phyloP scores from a whole-genome alignment of 78 protist genomes.

The Pigoraptor vietnamica region DNA sequence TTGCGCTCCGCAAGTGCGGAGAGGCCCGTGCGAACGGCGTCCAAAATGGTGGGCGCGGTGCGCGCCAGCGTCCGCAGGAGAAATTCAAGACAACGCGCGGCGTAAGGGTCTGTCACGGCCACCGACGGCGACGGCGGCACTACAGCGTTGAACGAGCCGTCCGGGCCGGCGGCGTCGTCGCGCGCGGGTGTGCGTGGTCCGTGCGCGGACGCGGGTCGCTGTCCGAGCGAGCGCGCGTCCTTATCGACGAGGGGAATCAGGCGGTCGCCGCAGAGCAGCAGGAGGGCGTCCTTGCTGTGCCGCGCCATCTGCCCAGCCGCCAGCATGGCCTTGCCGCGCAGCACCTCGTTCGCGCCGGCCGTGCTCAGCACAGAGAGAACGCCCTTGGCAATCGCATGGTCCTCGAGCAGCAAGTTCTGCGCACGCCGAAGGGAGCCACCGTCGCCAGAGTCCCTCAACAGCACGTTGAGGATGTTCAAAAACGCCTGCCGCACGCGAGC shows the following conservation, averaged over 20 bases:
- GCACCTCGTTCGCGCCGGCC: neutral
- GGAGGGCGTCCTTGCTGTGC: neutral
- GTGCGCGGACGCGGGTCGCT: neutral
- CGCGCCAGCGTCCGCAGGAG: neutral
- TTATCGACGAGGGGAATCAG: neutral
- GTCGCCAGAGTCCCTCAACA: neutral
- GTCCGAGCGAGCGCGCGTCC: neutral
- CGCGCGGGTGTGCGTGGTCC: neutral
- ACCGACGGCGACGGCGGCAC: neutral
- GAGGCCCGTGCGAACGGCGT: neutral
- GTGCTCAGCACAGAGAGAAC: neutral
- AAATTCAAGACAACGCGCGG: neutral
- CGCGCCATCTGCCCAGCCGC: neutral
- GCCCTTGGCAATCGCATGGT: neutral
- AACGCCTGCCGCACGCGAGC: neutral
- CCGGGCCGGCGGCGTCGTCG: neutral
- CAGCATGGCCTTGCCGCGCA: neutral
- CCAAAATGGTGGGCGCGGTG: neutral
- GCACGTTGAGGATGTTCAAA: neutral
- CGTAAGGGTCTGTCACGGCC: neutral
- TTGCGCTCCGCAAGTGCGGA: neutral
- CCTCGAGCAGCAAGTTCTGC: neutral
- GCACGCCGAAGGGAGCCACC: neutral
- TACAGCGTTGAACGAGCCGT: neutral
- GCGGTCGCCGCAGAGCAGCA: neutral